Percentiles rank a stretch among this genome's conserved stretches.
These are phyloP conservation scores for Ilyonectria destructans DNA, from an alignment of 2,329 filamentous ascomycete species.

Conservation along the genomic window DNA sequence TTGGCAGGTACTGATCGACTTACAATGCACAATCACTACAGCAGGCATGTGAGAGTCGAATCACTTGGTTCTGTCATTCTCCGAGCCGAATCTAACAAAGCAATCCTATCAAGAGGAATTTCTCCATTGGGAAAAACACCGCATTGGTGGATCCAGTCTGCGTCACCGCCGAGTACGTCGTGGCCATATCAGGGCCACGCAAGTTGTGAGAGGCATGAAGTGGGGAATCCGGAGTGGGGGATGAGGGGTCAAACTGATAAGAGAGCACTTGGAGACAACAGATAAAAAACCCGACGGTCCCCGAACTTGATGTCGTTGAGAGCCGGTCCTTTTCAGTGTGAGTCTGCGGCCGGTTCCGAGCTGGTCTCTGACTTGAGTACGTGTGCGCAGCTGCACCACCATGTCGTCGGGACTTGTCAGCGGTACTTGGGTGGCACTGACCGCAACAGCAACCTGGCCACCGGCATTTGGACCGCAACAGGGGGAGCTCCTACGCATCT, in stretches of 20 bases:
- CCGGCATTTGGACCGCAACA: background rate
- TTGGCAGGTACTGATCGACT: background rate
- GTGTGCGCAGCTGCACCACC: background rate
- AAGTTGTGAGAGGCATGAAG: slow-evolving; percentile 3
- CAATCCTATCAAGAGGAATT: background rate
- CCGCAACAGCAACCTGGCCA: background rate
- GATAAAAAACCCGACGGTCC: slow-evolving; percentile 19
- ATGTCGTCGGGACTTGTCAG: background rate
- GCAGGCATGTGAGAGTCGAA: slow-evolving; percentile 3
- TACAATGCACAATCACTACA: background rate
- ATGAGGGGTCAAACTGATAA: slow-evolving; percentile 16
- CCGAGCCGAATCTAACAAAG: background rate
- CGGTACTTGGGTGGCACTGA: slow-evolving; percentile 2
- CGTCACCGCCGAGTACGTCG: background rate
- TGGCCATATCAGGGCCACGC: slow-evolving; percentile 6
- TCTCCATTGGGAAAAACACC: background rate
- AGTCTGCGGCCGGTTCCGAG: background rate
- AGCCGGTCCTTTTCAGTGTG: background rate
- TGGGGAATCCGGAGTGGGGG: slow-evolving; percentile 6
- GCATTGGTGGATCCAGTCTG: background rate
- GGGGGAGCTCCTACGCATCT: background rate
- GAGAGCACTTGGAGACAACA: background rate
- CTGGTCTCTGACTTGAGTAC: background rate
- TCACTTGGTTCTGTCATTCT: background rate
- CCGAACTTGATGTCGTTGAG: background rate